These are phyloP conservation scores for Vitis rupestris DNA, from an alignment of 164 flowering plant genomes.

Conservation along the genomic window DNA sequence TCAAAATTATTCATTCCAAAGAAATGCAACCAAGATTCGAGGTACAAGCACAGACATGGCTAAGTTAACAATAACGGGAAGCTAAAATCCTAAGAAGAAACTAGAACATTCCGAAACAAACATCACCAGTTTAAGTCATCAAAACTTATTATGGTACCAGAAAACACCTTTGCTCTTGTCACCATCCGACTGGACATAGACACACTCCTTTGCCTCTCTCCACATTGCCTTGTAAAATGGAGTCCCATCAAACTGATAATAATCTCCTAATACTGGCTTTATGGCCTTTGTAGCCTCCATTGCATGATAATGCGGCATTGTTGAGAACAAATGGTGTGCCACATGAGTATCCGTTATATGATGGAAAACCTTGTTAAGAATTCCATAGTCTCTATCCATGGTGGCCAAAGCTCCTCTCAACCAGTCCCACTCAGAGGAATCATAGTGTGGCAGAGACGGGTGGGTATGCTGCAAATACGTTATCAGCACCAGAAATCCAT, in stretches of 20 bases:
- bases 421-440: constrained; percentile 90
- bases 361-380: constrained; percentile 80
- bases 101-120: constrained; percentile 3
- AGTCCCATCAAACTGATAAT: constrained; percentile 64
- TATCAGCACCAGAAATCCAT: constrained; percentile 71
- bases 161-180: constrained; percentile 55
- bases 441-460: constrained; percentile 77
- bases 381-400: constrained; percentile 73
- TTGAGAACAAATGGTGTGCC: constrained; percentile 77
- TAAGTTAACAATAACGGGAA: not conserved
- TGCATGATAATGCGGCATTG: constrained; percentile 86
- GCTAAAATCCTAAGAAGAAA: not conserved
- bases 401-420: constrained; percentile 82
- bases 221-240: constrained; percentile 68
- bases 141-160: constrained; percentile 60
- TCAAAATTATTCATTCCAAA: no score
- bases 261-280: constrained; percentile 69
- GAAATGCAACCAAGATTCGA: no score
- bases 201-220: constrained; percentile 79
- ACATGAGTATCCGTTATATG: constrained; percentile 84
- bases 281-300: constrained; percentile 84
- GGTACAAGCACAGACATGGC: no score
- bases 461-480: constrained; percentile 87
- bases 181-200: constrained; percentile 68
- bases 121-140: constrained; percentile 6